These are phyloP conservation scores for Pseudozyma thailandica DNA, from an alignment of 1,284 basidiomycete species.

Conservation along the genomic window DNA sequence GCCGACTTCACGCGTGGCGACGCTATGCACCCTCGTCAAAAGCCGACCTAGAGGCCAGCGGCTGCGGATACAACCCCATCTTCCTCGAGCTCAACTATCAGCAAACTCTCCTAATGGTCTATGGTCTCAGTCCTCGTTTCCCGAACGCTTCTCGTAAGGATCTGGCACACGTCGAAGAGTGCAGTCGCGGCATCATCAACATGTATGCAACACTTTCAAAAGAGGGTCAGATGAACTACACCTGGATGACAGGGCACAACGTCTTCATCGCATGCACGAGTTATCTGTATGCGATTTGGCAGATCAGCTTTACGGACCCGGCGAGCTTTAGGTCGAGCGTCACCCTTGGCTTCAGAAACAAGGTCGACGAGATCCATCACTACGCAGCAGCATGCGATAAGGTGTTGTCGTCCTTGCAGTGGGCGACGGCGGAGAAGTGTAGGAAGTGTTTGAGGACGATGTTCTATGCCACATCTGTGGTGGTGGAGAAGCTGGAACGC, in stretches of 20 bases:
- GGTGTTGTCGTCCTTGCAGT: constrained; percentile 43
- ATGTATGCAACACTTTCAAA: constrained; percentile 52
- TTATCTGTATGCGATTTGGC: constrained; percentile 49
- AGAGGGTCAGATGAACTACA: constrained; percentile 52
- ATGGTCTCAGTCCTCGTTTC: constrained; percentile 47
- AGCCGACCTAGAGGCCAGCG: constrained; percentile 34
- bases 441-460: constrained; percentile 47
- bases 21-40: constrained; percentile 47
- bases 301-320: constrained; percentile 45
- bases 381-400: constrained; percentile 48
- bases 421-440: constrained; percentile 49
- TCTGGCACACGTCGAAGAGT: constrained; percentile 45
- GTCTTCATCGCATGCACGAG: constrained; percentile 47
- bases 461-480: constrained; percentile 45
- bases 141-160: constrained; percentile 44
- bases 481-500: constrained; percentile 48
- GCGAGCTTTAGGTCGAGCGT: constrained; percentile 33
- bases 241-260: constrained; percentile 53
- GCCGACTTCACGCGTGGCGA: constrained; percentile 42
- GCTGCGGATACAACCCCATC: constrained; percentile 52
- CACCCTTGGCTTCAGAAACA: constrained; percentile 40
- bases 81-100: constrained; percentile 55
- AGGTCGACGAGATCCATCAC: constrained; percentile 50
- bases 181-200: constrained; percentile 53
- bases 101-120: constrained; percentile 52